phyloP scores from a whole-genome alignment of 345 rosid species.

The Garcia nutans region DNA sequence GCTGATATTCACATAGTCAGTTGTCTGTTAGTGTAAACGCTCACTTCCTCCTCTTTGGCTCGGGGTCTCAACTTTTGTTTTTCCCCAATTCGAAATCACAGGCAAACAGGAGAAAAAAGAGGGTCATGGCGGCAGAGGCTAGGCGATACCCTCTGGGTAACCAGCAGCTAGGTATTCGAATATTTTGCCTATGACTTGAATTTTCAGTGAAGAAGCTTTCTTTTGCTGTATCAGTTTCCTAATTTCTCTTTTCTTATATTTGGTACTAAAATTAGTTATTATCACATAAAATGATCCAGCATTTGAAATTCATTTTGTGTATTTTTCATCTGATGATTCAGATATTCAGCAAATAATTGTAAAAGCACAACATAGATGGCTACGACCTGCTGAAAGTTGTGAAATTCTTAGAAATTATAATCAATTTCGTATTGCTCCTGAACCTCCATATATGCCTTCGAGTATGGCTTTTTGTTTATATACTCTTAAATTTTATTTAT shows the following conservation, averaged over 20 bases:
- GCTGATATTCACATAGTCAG: not conserved
- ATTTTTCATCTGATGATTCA: conserved; percentile 27
- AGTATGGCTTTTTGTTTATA: conserved; percentile 55
- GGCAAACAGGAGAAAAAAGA: not conserved
- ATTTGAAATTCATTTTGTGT: not conserved
- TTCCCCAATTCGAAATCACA: not conserved
- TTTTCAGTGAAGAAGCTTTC: not conserved
- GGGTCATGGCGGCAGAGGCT: conserved; percentile 46
- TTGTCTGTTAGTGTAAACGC: too few species aligned
- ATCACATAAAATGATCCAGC: not conserved
- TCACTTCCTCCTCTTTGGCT: not conserved
- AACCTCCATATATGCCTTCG: conserved; percentile 65
- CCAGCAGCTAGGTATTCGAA: conserved; percentile 37
- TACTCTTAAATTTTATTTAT: too few species aligned
- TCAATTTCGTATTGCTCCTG: conserved; percentile 63
- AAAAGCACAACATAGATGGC: conserved; percentile 90
- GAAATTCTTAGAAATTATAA: conserved; percentile 72
- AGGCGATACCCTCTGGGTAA: conserved; percentile 36
- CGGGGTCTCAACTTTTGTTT: not conserved
- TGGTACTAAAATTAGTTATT: not conserved
- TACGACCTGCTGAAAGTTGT: conserved; percentile 91
- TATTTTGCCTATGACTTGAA: too few species aligned
- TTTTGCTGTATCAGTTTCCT: not conserved
- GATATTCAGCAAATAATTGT: conserved; percentile 74
- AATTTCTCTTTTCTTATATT: not conserved